Base-by-base conservation (phyloP, 2,329 filamentous ascomycete species). In the Fusarium nurragi region DNA sequence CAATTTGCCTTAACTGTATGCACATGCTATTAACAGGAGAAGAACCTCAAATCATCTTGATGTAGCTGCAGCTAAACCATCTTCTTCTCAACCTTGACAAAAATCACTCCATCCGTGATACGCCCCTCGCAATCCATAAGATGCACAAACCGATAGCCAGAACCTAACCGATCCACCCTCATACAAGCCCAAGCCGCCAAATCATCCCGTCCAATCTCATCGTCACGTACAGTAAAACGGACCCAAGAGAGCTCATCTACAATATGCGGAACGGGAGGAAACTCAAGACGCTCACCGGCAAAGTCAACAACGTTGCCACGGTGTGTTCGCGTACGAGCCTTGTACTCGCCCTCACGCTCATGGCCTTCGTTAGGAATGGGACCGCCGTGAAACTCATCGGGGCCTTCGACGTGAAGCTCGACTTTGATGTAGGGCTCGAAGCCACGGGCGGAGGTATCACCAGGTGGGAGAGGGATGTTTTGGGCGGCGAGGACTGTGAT, bases 141-240 rank as follows among this genome's bases (percentile, higher is more conserved):
- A 70, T 89, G 90, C 54, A 98, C 81, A 67, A 97, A 88, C 12
- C 93, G 84, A 68, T 91, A 91, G 1, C 95, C 94, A 30, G 85
- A 80, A 60, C 87, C 87, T 58, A 97, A 77, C 9, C 93, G 85
- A 77, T 97, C 93, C 21, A 98, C 85, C 36, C 93, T 85, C 69
- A 97, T 89, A 73, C 93, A 97, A 3, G 91, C 88, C 95, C 95
- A 98, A 4, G 90, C 93, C 12, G 93, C 90, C 54, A 97, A 77
- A 58, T 90, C 86, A 72, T 98, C 93, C 63, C 85, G 84, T 5
- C 89, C 88, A 67, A 94, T 86, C 76, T 94, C 90, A 68, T 97
- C 90, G 75, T 98, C 92, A 76, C 93, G 90, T 67, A 98, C 83
- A 70, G 96, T 93, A 81, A 98, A 92, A 71, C 90, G 84, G 51